Evolutionary conservation across 495 filamentous ascomycete species (phyloP), one percentile per base, ranked within the genome.

Genomic region (Penicillium argentinense): DNA sequence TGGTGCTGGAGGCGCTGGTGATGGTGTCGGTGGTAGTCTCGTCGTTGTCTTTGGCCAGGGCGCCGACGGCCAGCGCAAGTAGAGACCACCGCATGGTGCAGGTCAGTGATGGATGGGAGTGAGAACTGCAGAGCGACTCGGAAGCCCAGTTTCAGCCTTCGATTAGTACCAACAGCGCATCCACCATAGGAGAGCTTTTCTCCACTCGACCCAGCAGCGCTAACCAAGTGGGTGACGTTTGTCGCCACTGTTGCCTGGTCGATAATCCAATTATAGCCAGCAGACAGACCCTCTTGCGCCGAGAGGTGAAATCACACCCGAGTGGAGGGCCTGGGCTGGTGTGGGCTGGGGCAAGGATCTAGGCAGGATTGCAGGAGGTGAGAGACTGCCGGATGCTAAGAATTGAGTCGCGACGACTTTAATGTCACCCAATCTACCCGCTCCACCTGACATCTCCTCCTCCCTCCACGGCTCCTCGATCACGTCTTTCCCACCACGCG

Each of bases 11-110:
- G 17, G 49, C 38, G 14, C 44, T 49, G 12, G 18, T 18, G 16
- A 9, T 36, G 16, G 30, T 33, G 7, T 33, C 30, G 12, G 33
- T 36, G 14, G 33, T 36, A 9, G 33, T 36, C 8, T 18, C 30
- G 2, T 66, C 57, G 3, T 54, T 32, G 2, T 66, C 57, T 3
- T 54, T 41, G n/a, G 57, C 58, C 17, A 45, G 9, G 14, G 47
- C 47, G 33, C 33, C 33, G 34, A 57, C 29, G 34, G 49, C 42
- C 16, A 64, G 29, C 22, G 25, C 26, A 36, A 52, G 17, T 19
- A 49, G 38, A 16, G 44, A 42, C 61, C 51, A 59, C 52, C 56
- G 52, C 58, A 62, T 64, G 26, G 17, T 51, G 45, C 28, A 27
- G 24, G 11, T n/a, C n/a, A n/a, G n/a, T n/a, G n/a, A n/a, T n/a